These are phyloP conservation scores for Plasmodium inui DNA, from an alignment of 169 alveolate species.

Conservation along the genomic window DNA sequence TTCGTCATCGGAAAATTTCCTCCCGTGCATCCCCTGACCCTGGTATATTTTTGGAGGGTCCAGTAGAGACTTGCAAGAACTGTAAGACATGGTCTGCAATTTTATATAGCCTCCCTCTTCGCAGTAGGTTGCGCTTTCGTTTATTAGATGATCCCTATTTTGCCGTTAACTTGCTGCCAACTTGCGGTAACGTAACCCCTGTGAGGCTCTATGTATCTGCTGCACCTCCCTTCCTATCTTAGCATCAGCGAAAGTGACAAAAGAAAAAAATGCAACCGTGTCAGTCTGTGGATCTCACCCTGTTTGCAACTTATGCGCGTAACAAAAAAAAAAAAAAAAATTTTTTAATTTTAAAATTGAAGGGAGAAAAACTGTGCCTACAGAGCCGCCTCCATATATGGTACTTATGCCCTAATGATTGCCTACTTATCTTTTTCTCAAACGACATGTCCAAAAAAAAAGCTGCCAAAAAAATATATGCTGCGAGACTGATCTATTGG, in stretches of 20 bases:
- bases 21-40: background rate
- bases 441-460: background rate
- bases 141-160: background rate
- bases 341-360: background rate
- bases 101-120: background rate
- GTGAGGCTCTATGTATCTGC: background rate
- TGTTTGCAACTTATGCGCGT: background rate
- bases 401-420: background rate
- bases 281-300: background rate
- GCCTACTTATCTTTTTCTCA: background rate
- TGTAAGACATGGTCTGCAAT: background rate
- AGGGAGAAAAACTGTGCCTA: background rate
- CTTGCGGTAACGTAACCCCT: background rate
- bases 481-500: background rate
- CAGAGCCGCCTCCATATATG: background rate
- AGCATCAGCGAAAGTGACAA: background rate
- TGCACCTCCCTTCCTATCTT: background rate
- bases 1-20: background rate
- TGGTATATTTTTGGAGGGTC: background rate
- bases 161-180: background rate
- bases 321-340: background rate
- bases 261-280: background rate
- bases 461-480: background rate
- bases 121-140: background rate
- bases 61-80: background rate